Evolutionary conservation across 495 filamentous ascomycete genomes (phyloP).

Genomic region (Podospora didyma): DNA sequence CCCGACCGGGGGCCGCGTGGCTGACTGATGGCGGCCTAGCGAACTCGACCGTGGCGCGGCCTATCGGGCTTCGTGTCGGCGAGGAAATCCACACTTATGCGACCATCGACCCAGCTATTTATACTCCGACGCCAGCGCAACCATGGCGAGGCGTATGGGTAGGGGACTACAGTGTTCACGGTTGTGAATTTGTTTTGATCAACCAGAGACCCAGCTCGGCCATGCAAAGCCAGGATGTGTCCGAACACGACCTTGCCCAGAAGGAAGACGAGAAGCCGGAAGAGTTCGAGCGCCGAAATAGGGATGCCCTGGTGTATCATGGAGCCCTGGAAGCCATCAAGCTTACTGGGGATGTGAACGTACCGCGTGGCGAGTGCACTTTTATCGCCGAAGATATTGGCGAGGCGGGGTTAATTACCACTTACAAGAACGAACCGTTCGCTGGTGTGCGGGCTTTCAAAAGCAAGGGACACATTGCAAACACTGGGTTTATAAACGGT

Average conservation of each 20-base stretch:
- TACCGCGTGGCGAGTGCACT: constrained; percentile 79
- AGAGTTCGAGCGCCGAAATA: constrained; percentile 27
- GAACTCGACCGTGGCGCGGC: background rate
- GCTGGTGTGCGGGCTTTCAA: constrained; percentile 69
- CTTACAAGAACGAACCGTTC: constrained; percentile 61
- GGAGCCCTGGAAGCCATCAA: constrained; percentile 79
- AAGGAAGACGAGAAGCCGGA: constrained; percentile 34
- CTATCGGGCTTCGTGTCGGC: constrained; percentile 27
- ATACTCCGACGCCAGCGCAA: constrained; percentile 73
- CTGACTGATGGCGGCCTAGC: background rate
- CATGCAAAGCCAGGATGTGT: no score
- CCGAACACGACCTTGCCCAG: constrained; percentile 42
- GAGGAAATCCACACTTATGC: constrained; percentile 69
- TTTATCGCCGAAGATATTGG: constrained; percentile 78
- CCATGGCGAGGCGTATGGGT: constrained; percentile 89
- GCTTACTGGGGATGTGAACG: constrained; percentile 83
- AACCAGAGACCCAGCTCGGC: no score
- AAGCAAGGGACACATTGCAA: constrained; percentile 73
- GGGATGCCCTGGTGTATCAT: constrained; percentile 33
- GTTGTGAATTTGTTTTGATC: constrained; percentile 82
- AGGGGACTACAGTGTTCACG: constrained; percentile 83
- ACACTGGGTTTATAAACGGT: constrained; percentile 65
- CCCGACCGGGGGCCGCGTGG: no score
- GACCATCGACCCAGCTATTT: constrained; percentile 65
- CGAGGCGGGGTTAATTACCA: constrained; percentile 44